Evolutionary conservation across 2,329 filamentous ascomycete species (phyloP), one percentile per base, ranked within the genome.

Genomic region (Dactylella cylindrospora): DNA sequence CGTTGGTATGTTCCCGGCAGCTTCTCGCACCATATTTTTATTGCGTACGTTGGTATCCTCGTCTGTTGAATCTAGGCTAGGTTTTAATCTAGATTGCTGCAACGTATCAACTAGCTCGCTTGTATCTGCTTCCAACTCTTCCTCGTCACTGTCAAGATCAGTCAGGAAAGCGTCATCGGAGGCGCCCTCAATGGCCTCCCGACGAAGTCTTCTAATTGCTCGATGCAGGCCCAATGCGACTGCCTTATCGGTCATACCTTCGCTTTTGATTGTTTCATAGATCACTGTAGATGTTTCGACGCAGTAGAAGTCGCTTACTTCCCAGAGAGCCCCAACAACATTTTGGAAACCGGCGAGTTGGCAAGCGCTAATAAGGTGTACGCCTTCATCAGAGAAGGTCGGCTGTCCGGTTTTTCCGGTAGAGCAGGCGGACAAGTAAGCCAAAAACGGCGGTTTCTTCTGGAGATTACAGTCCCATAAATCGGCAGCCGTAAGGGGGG

Each of bases 271-370:
- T 13, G 46, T 47, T 17, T 53, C 22, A 23, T 61, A 61, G 17
- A 61, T 20, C 3, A 46, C 29, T 44, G 23, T 33, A 5, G 55
- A 29, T 7, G 38, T 28, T 1, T 72, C 67, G 0, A 73, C 67
- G 45, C 70, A 74, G 1, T 54, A 6, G 12, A 57, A 38, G 49
- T 77, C 74, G 3, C 67, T 57, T 0, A 74, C 72, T 3, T 71
- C 62, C 75, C 74, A 77, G 0, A 76, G 66, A 10, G 50, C 22
- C 6, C 57, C 57, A 5, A 62, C 43, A n/a, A 62, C 57, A n/a
- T 54, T 33, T 5, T 39, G 29, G 23, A 54, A 62, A 2, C 57
- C 57, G 4, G 57, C 57, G 2, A 62, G 23, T 36, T 62, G 49
- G n/a, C 36, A 62, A 10, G 57, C 41, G 20, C 43, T 35, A n/a